Conservation (phyloP, 106 monocot genomes). For the Platanthera zijinensis region DNA sequence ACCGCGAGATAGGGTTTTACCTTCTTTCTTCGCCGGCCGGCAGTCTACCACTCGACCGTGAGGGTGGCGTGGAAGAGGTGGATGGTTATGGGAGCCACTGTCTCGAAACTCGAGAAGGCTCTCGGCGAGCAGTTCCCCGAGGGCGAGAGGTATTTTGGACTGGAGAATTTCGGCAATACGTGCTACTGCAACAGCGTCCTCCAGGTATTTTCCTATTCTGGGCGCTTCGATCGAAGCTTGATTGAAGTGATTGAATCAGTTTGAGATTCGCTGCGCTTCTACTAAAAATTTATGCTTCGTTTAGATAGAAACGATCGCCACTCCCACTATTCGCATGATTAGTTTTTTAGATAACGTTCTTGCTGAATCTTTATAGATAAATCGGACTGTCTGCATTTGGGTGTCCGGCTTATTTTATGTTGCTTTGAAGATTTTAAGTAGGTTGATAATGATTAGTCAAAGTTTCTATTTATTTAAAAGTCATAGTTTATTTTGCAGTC, state of each 20-base stretch:
- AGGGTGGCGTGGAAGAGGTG: constrained; percentile 17
- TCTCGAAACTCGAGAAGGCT: constrained; percentile 72
- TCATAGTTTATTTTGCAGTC: background rate
- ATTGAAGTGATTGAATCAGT: background rate
- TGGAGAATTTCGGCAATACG: constrained; percentile 83
- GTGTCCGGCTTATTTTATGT: background rate
- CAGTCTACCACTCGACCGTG: background rate
- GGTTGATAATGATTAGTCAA: background rate
- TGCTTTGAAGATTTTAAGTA: background rate
- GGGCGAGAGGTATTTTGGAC: constrained; percentile 69
- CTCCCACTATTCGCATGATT: background rate
- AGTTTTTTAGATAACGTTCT: background rate
- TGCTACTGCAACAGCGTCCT: constrained; percentile 77
- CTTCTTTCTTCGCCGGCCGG: background rate
- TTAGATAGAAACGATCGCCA: background rate
- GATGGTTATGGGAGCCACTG: constrained; percentile 61
- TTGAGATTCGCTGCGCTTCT: background rate
- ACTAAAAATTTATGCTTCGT: background rate
- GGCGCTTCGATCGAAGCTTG: background rate
- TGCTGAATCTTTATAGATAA: background rate
- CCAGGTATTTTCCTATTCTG: constrained; percentile 25
- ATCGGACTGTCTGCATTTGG: background rate
- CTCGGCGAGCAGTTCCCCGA: constrained; percentile 83
- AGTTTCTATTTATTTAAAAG: background rate
- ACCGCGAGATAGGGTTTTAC: background rate